Percentiles rank a stretch among this genome's conserved stretches.
Conservation (phyloP, 2,329 filamentous ascomycete genomes). For the Trichophyton verrucosum region DNA sequence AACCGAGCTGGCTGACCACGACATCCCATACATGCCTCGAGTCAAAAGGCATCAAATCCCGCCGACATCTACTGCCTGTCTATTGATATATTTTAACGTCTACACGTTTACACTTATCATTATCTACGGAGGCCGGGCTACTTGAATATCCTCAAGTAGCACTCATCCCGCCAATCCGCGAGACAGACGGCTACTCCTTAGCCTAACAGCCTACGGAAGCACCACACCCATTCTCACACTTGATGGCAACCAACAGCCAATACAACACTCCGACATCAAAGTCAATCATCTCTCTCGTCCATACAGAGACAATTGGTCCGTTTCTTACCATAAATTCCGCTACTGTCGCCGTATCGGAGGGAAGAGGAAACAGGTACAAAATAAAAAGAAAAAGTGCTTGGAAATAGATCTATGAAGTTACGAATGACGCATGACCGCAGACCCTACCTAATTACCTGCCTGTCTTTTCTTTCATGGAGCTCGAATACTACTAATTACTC, state of each 20-base stretch:
- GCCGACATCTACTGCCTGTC: not conserved
- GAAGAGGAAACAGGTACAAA: not conserved
- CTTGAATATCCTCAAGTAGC: not conserved
- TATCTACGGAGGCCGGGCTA: not conserved
- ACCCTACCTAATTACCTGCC: not conserved
- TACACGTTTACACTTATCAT: not conserved
- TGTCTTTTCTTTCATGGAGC: not conserved
- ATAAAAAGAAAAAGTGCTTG: not conserved
- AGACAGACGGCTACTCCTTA: not conserved
- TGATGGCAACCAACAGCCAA: no score
- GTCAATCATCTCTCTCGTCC: not conserved
- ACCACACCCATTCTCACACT: no score
- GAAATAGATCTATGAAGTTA: conserved; percentile 1
- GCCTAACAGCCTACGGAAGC: not conserved
- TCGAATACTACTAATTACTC: not conserved
- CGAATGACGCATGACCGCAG: not conserved
- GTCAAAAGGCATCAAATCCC: not conserved
- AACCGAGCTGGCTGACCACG: not conserved
- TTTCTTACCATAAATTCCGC: not conserved
- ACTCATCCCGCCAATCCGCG: not conserved
- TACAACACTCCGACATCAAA: not conserved
- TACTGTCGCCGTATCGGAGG: not conserved
- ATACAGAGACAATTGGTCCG: not conserved
- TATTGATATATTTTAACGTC: not conserved
- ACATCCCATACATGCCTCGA: not conserved